These are phyloP conservation scores for Tylopilus sp. DNA, from an alignment of 768 basidiomycete genomes.

Conservation along the genomic window DNA sequence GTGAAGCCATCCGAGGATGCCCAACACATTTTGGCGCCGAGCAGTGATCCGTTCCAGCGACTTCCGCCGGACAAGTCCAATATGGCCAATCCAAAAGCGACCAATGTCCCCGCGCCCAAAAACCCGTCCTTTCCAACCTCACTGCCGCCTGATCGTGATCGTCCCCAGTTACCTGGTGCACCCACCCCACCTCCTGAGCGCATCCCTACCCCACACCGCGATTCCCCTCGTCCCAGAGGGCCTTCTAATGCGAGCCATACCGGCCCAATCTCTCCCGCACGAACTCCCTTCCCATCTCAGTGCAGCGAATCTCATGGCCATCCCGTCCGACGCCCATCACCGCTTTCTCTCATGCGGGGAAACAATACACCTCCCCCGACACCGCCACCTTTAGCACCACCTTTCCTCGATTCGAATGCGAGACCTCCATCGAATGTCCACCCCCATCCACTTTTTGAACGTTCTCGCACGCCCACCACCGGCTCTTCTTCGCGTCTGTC, in stretches of 20 bases:
- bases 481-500: conserved; percentile 14
- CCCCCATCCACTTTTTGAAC: conserved; percentile 17
- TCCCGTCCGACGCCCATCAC: conserved; percentile 12
- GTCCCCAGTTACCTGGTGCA: not conserved
- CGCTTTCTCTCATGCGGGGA: conserved; percentile 13
- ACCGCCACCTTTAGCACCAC: conserved; percentile 5
- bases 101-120: conserved; percentile 7
- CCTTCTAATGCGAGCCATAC: conserved; percentile 15
- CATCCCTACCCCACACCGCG: conserved; percentile 15
- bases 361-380: conserved; percentile 6
- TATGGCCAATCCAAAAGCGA: conserved; percentile 3
- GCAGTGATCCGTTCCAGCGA: conserved; percentile 28
- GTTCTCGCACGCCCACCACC: conserved; percentile 14
- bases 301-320: conserved; percentile 10
- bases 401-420: conserved; percentile 10
- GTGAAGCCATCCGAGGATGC: conserved; percentile 7
- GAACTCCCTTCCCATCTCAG: conserved; percentile 8
- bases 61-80: conserved; percentile 22
- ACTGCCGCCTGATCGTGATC: conserved; percentile 5
- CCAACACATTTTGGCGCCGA: conserved; percentile 7
- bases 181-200: conserved; percentile 13
- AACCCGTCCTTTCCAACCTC: not conserved
- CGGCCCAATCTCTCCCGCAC: conserved; percentile 8
- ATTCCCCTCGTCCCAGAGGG: conserved; percentile 16
- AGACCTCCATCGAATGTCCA: conserved; percentile 6